Percentiles rank a stretch among this genome's conserved stretches.
Evolutionary conservation across 2,329 filamentous ascomycete genomes (phyloP).

Genomic region (Elsinoe ampelina): DNA sequence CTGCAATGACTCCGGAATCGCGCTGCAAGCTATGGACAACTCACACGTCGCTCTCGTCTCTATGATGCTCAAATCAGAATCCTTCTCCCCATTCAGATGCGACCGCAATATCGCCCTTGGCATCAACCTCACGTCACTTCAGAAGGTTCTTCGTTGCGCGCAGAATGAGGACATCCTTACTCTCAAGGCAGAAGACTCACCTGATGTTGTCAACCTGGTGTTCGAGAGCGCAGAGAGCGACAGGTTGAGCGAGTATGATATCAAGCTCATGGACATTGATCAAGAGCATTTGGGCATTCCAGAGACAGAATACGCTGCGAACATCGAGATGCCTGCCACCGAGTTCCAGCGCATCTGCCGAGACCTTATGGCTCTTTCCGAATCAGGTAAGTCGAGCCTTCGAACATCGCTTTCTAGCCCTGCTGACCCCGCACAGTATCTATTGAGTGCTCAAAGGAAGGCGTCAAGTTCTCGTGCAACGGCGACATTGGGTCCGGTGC

Average conservation of each 20-base stretch:
- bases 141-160: slow-evolving; percentile 90
- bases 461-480: slow-evolving; percentile 85
- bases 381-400: slow-evolving; percentile 63
- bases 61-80: slow-evolving; percentile 95
- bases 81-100: slow-evolving; percentile 91
- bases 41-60: slow-evolving; percentile 97
- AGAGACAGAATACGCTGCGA: slow-evolving; percentile 95
- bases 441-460: slow-evolving; percentile 94
- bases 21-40: slow-evolving; percentile 99
- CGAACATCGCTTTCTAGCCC: neutral
- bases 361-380: slow-evolving; percentile 83
- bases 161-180: slow-evolving; percentile 92
- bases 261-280: slow-evolving; percentile 99
- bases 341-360: slow-evolving; percentile 95
- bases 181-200: slow-evolving; percentile 93
- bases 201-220: slow-evolving; percentile 87
- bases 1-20: slow-evolving; percentile 99
- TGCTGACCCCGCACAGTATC: slow-evolving; percentile 52
- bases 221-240: slow-evolving; percentile 88
- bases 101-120: slow-evolving; percentile 98
- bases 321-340: slow-evolving; percentile 73
- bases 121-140: slow-evolving; percentile 91
- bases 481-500: slow-evolving; percentile 95
- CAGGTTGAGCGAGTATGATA: slow-evolving; percentile 94
- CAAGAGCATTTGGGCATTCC: slow-evolving; percentile 98